A percentile compares a stretch with the other conserved stretches of the same genome.
phyloP scores from a whole-genome alignment of 345 rosid species.

The Isatis tinctoria region DNA sequence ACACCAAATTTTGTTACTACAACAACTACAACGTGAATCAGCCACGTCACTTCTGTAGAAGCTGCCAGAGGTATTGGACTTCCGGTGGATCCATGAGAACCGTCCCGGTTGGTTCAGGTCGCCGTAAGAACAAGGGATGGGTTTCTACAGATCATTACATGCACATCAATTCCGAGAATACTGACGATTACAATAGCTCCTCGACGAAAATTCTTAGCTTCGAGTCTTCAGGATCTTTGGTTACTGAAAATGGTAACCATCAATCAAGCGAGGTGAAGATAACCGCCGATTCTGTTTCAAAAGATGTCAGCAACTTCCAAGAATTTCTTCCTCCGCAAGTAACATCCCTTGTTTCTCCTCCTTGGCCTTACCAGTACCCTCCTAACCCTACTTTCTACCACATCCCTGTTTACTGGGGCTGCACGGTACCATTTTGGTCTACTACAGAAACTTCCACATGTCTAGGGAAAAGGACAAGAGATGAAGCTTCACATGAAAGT shows the following conservation, averaged over 20 bases:
- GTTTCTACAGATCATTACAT: constrained; percentile 27
- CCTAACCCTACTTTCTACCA: constrained; percentile 41
- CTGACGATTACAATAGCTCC: constrained; percentile 33
- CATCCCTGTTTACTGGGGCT: constrained; percentile 44
- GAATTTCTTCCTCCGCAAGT: constrained; percentile 30
- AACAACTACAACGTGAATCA: constrained; percentile 79
- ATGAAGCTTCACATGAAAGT: constrained; percentile 20
- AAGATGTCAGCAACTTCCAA: background rate
- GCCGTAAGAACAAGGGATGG: constrained; percentile 72
- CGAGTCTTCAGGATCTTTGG: constrained; percentile 40
- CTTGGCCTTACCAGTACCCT: constrained; percentile 40
- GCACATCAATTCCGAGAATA: constrained; percentile 10
- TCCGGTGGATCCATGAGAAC: constrained; percentile 85
- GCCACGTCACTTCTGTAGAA: constrained; percentile 82
- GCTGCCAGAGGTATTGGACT: constrained; percentile 87
- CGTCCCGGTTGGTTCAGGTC: constrained; percentile 76
- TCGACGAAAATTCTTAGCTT: constrained; percentile 45
- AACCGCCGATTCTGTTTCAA: background rate
- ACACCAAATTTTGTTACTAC: constrained; percentile 79
- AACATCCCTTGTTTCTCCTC: constrained; percentile 22
- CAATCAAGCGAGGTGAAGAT: background rate
- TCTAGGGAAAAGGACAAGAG: constrained; percentile 62
- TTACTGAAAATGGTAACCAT: background rate
- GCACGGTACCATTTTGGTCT: constrained; percentile 21
- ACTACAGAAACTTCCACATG: constrained; percentile 4